Evolutionary conservation across 2,329 filamentous ascomycete genomes (phyloP), one percentile per base, ranked within the genome.

Genomic region (Trichoderma sp.): DNA sequence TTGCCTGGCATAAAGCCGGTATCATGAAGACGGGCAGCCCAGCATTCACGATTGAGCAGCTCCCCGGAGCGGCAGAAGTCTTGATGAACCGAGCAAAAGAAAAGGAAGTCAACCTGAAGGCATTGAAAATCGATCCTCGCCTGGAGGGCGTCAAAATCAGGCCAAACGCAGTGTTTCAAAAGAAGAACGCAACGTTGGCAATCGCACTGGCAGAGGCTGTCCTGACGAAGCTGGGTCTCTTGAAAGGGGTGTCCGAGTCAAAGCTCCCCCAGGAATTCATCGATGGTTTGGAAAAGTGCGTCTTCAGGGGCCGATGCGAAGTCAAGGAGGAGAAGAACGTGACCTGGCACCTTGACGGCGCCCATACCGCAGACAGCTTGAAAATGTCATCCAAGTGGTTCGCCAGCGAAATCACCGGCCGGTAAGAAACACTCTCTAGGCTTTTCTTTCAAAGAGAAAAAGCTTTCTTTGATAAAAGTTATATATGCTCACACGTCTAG

Each of bases 351-450:
- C 88, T 99, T 24, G 96, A 99, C 78, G 95, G 96, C 9, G 96
- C 94, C 3, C 96, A 99, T 81, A 99, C 95, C 0, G 86, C 92
- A 4, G 95, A 98, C 79, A 98, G 94, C 79, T 91, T 99, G 70
- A 89, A 92, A 74, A 88, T 93, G 75, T 93, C 94, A 5, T 91
- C 91, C 0, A 88, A 88, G 73, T 98, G 95, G 95, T 98, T 97
- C 78, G 88, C 89, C 2, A 80, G 81, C 11, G 85, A 88, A 76
- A 83, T 78, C n/a, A 77, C 79, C 34, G 73, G 73, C 62, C 77
- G 76, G 80, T 80, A 77, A 71, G 79, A 60, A 51, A 11, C 2
- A 4, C 4, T 6, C 28, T n/a, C 15, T 5, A 57, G 4, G 12
- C 15, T 43, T 36, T 36, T 2, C 34, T 36, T 15, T 14, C 15